Base-by-base conservation (phyloP, 805 yeast genomes). In the Cyberlindnera bimundalis region DNA sequence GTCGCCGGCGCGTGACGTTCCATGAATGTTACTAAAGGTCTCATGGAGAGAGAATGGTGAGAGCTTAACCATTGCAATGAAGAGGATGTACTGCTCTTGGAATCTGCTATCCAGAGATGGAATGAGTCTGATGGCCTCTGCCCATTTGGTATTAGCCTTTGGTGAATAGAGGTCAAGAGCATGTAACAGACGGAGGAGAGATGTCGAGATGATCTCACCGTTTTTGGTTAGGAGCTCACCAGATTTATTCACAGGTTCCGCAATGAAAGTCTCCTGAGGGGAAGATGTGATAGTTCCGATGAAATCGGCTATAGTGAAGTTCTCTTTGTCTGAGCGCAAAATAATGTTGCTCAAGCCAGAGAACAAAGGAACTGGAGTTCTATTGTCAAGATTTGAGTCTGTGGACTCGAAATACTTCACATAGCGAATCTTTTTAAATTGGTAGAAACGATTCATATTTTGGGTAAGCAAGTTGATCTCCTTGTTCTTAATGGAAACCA, bases 391-490 rank as follows among this genome's bases (percentile, higher is more conserved):
- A 38, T 70, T 71, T 18, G 63, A 50, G 17, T 61, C 57, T 9
- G 52, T 39, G 31, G 63, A 58, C 47, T 78, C 71, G 64, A 68
- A 82, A 82, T 84, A 82, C 45, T 65, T 74, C 14, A 65, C 59
- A 19, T 74, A 74, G 32, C 70, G 65, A 28, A 86, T 70, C 41
- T 73, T 78, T 56, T 82, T 84, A 44, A 76, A 81, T 58, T 90
- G 97, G 59, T 79, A 88, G 62, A 86, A 91, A 58, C 98, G 79
- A 48, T 87, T 81, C 52, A 89, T 72, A 19, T 81, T 74, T 50
- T 78, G 80, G 13, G 95, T 78, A 17, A 90, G 63, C 37, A 86
- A 64, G 48, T 82, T 81, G 42, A 86, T 67, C 39, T 81, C 79
- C 51, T 73, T 71, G 39, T 82, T 81, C 40, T 83, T 74, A 14